A percentile compares a stretch with the other conserved stretches of the same genome.
phyloP scores from a whole-genome alignment of 108 stramenopile species.

The Bacterosira constricta region DNA sequence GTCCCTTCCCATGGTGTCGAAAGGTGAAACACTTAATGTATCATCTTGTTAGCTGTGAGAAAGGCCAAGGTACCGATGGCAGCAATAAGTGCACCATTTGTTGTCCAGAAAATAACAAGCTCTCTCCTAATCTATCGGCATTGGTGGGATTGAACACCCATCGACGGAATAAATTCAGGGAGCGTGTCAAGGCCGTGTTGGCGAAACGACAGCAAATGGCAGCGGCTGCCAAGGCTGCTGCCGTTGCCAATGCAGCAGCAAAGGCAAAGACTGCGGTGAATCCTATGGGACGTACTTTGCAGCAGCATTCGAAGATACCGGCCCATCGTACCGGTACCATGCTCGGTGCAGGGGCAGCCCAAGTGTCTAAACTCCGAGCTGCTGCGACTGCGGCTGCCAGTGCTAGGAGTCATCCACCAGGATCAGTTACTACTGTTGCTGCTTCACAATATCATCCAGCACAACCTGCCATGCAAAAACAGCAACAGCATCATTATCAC shows the following conservation, averaged over 20 bases:
- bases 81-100: constrained; percentile 66
- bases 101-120: constrained; percentile 38
- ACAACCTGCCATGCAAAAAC: background rate
- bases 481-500: background rate
- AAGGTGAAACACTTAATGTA: constrained; percentile 87
- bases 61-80: constrained; percentile 23
- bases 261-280: background rate
- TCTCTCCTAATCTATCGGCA: constrained; percentile 54
- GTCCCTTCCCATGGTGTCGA: constrained; percentile 94
- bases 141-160: constrained; percentile 68
- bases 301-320: too few species aligned
- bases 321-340: background rate
- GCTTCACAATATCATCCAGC: background rate
- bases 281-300: too few species aligned
- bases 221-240: background rate
- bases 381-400: background rate
- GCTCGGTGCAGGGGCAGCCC: too few species aligned
- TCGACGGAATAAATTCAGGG: constrained; percentile 53
- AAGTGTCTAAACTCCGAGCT: too few species aligned
- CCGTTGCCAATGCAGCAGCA: background rate
- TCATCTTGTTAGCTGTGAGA: constrained; percentile 79
- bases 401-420: background rate
- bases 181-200: constrained; percentile 32
- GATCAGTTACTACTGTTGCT: background rate
- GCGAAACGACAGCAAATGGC: constrained; percentile 25